These are phyloP conservation scores for Secale cereale DNA, from an alignment of 176 grass and related monocot species.

Conservation along the genomic window DNA sequence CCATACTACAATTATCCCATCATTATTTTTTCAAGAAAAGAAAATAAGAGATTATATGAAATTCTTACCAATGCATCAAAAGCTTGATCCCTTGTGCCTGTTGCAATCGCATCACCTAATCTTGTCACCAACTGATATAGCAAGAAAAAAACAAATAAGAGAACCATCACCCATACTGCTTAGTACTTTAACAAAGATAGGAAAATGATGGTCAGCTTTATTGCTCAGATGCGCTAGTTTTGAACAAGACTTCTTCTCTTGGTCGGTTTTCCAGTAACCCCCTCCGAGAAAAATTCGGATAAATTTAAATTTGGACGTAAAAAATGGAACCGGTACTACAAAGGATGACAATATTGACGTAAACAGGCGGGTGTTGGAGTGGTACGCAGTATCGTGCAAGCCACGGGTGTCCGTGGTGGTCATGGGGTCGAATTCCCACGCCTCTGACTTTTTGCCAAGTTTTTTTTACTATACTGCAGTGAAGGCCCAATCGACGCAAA, in stretches of 20 bases:
- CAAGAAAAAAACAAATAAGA: conserved; percentile 13
- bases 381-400: background rate
- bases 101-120: conserved; percentile 54
- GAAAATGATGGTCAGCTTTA: background rate
- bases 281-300: background rate
- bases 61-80: conserved; percentile 49
- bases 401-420: background rate
- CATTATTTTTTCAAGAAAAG: background rate
- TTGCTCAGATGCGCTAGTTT: background rate
- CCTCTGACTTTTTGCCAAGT: fast-evolving
- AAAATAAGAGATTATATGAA: background rate
- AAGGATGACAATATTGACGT: background rate
- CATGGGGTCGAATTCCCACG: background rate
- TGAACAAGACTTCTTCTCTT: background rate
- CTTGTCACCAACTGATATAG: conserved; percentile 42
- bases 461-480: background rate
- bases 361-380: background rate
- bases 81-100: conserved; percentile 49
- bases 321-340: background rate
- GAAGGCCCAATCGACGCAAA: background rate
- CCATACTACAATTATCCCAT: background rate
- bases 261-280: background rate
- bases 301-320: background rate
- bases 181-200: background rate
- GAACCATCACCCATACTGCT: background rate